phyloP scores from a whole-genome alignment of 2,329 filamentous ascomycete species.

The Aspergillus neotritici region DNA sequence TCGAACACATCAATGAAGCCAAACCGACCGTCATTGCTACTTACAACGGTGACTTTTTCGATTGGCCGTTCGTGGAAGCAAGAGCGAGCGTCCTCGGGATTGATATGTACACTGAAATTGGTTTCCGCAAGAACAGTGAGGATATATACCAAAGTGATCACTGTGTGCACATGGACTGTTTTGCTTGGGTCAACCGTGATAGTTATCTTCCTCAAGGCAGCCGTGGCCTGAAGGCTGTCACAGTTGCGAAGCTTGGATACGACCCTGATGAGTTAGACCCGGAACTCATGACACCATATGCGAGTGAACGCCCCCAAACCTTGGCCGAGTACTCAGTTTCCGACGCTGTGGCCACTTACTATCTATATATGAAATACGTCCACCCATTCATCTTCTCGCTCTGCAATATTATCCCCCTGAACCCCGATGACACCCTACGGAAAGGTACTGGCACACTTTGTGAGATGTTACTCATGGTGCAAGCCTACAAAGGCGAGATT shows the following conservation, averaged over 20 bases:
- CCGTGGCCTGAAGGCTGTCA: constrained; percentile 94
- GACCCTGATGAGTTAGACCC: constrained; percentile 97
- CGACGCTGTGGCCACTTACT: constrained; percentile 97
- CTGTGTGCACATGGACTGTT: constrained; percentile 98
- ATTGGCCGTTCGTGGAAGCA: constrained; percentile 98
- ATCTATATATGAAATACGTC: constrained; percentile 99
- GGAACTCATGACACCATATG: constrained; percentile 89
- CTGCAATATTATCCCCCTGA: constrained; percentile 90
- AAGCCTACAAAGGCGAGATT: constrained; percentile 88
- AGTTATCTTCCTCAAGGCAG: constrained; percentile 96
- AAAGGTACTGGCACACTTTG: constrained; percentile 98
- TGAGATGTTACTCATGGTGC: constrained; percentile 98
- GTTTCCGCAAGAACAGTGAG: constrained; percentile 89
- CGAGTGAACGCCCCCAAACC: constrained; percentile 83
- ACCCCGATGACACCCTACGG: constrained; percentile 83
- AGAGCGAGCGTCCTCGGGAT: constrained; percentile 90
- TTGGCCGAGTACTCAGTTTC: constrained; percentile 97
- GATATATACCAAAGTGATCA: constrained; percentile 96
- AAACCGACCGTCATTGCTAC: constrained; percentile 95
- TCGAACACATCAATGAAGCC: constrained; percentile 90
- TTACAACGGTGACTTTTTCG: constrained; percentile 99
- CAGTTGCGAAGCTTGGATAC: constrained; percentile 94
- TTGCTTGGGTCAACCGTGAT: constrained; percentile 98
- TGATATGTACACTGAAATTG: constrained; percentile 98
- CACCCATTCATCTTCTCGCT: constrained; percentile 99